A percentile compares a stretch with the other conserved stretches of the same genome.
phyloP scores from a whole-genome alignment of 176 grass and related monocot species.

The Eragrostis nindensis region DNA sequence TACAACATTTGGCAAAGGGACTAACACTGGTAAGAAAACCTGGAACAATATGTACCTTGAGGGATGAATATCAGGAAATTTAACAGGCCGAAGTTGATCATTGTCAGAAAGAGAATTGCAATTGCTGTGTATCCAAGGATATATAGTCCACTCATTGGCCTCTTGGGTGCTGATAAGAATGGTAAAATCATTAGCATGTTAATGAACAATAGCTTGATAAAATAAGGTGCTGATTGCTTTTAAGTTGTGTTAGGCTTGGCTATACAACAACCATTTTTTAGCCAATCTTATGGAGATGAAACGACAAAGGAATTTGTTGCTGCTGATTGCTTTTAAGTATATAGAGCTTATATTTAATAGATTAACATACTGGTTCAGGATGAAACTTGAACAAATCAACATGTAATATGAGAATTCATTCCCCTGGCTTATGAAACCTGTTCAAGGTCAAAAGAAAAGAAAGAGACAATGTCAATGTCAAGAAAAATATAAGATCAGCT shows the following conservation, averaged over 20 bases:
- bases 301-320: no score
- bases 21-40: conserved; percentile 47
- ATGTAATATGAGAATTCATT: conserved; percentile 99
- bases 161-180: conserved; percentile 68
- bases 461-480: conserved; percentile 35
- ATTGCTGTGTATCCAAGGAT: conserved; percentile 99
- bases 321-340: not conserved
- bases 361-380: conserved; percentile 88
- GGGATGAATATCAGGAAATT: conserved; percentile 96
- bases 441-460: conserved; percentile 12
- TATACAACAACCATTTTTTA: no score
- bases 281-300: no score
- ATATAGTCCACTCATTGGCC: conserved; percentile 89
- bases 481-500: conserved; percentile 17
- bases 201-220: conserved; percentile 21
- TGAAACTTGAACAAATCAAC: conserved; percentile 99
- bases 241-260: not conserved
- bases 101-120: conserved; percentile 93
- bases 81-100: conserved; percentile 91
- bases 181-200: conserved; percentile 3
- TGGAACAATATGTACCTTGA: conserved; percentile 59
- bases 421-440: conserved; percentile 96
- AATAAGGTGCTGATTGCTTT: conserved; percentile 18
- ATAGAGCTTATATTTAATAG: conserved; percentile 27
- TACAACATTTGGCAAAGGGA: not conserved